A percentile compares a stretch with the other conserved stretches of the same genome.
These are phyloP conservation scores for Linnemannia zychae DNA, from an alignment of 192 early-diverging fungal species.

Conservation along the genomic window DNA sequence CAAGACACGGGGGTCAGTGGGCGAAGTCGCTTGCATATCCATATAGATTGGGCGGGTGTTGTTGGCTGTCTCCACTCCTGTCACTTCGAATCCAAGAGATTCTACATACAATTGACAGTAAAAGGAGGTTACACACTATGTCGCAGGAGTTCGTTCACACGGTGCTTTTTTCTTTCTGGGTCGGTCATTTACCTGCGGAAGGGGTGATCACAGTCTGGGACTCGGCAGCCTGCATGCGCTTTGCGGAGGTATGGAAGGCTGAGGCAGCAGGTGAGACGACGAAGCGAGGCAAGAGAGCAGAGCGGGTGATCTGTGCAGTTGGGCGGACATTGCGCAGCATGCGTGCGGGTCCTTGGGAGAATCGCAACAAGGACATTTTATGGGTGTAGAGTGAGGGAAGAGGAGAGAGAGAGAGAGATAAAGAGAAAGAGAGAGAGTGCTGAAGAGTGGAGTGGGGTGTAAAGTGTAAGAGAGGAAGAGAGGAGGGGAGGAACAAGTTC, in stretches of 20 bases:
- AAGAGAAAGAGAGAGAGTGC: not conserved
- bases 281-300: constrained; percentile 13
- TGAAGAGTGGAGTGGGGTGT: not conserved
- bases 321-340: constrained; percentile 33
- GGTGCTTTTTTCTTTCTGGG: not conserved
- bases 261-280: constrained; percentile 32
- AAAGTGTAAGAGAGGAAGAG: not conserved
- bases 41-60: constrained; percentile 88
- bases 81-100: constrained; percentile 66
- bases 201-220: constrained; percentile 37
- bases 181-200: constrained; percentile 16
- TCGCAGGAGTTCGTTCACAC: too few species aligned
- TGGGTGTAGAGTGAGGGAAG: not conserved
- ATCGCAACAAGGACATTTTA: constrained; percentile 40
- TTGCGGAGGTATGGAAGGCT: constrained; percentile 39
- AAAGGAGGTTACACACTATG: not conserved
- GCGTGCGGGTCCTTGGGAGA: constrained; percentile 27
- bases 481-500: not conserved
- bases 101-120: constrained; percentile 33
- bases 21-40: constrained; percentile 95
- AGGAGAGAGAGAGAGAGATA: not conserved
- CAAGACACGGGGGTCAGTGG: constrained; percentile 92
- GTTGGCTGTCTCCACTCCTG: constrained; percentile 43
- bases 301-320: constrained; percentile 3
- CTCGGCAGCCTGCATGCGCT: constrained; percentile 26